Percentiles rank a stretch among this genome's conserved stretches.
Conservation (phyloP, 75 land plant genomes). For the Pseudotsuga menziesii region DNA sequence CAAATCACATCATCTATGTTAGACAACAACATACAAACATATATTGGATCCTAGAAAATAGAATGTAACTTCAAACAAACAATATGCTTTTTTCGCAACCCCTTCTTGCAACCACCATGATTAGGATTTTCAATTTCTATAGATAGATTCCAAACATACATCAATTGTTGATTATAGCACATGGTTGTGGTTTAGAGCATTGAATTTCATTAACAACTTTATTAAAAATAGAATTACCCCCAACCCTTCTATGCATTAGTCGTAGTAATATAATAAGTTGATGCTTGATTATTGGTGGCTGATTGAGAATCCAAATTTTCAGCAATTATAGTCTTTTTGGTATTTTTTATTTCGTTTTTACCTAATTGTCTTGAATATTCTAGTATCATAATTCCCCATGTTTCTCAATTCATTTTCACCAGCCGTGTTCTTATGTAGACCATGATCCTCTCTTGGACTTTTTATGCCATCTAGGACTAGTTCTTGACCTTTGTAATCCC, state of each 20-base stretch:
- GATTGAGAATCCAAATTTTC: conserved; percentile 3
- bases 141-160: neutral
- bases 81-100: conserved; percentile 1
- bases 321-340: neutral
- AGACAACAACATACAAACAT: neutral
- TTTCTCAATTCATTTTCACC: conserved; percentile 6
- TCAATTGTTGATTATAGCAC: neutral
- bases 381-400: neutral
- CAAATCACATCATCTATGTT: neutral
- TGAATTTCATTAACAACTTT: neutral
- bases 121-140: neutral
- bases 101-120: conserved; percentile 4
- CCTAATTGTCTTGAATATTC: conserved; percentile 12
- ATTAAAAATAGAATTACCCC: neutral
- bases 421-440: conserved; percentile 27
- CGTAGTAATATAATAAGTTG: neutral
- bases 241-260: conserved; percentile 1
- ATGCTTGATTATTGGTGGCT: neutral
- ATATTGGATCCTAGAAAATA: neutral
- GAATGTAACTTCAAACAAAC: neutral
- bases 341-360: conserved; percentile 12
- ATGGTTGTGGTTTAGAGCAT: too few species aligned
- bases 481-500: too few species aligned
- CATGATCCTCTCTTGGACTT: too few species aligned
- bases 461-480: too few species aligned